A percentile compares a stretch with the other conserved stretches of the same genome.
Evolutionary conservation across 768 basidiomycete species (phyloP).

Genomic region (Chalciporus sphaerocephalus): DNA sequence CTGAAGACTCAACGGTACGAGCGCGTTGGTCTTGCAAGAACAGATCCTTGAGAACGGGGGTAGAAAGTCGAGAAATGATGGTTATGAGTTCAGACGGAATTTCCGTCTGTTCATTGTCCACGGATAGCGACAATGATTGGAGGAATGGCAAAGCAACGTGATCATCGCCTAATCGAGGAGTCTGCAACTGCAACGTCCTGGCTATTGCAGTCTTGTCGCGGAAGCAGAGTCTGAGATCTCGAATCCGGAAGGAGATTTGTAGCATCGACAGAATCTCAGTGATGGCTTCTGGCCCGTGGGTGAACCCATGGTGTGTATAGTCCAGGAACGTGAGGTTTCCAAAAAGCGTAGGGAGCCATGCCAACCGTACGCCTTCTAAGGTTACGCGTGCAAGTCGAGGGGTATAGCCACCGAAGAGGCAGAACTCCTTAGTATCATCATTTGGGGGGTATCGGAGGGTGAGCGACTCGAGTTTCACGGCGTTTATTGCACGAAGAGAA

Average conservation of each 20-base stretch:
- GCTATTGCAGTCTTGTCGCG: conserved; percentile 33
- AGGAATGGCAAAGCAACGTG: conserved; percentile 45
- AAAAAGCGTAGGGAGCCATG: conserved; percentile 61
- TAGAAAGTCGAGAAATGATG: conserved; percentile 46
- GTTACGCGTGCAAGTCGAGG: conserved; percentile 53
- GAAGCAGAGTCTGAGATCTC: conserved; percentile 54
- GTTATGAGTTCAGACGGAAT: conserved; percentile 58
- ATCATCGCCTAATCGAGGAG: conserved; percentile 24
- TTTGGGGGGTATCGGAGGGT: conserved; percentile 57
- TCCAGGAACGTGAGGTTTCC: conserved; percentile 59
- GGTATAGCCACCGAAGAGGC: conserved; percentile 57
- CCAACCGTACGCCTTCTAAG: conserved; percentile 59
- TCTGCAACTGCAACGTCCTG: conserved; percentile 15
- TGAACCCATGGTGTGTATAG: conserved; percentile 72
- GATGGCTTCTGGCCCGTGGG: conserved; percentile 49
- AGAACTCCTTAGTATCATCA: conserved; percentile 65
- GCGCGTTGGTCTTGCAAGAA: conserved; percentile 41
- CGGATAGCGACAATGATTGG: conserved; percentile 43
- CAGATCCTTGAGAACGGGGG: conserved; percentile 46
- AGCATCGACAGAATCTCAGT: conserved; percentile 58
- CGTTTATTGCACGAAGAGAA: conserved; percentile 31
- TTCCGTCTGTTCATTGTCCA: conserved; percentile 55
- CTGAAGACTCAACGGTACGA: not conserved
- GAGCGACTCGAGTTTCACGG: conserved; percentile 48
- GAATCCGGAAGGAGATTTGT: conserved; percentile 47